Evolutionary conservation across 805 yeast species (phyloP).

Genomic region (Cyberlindnera maclurae): DNA sequence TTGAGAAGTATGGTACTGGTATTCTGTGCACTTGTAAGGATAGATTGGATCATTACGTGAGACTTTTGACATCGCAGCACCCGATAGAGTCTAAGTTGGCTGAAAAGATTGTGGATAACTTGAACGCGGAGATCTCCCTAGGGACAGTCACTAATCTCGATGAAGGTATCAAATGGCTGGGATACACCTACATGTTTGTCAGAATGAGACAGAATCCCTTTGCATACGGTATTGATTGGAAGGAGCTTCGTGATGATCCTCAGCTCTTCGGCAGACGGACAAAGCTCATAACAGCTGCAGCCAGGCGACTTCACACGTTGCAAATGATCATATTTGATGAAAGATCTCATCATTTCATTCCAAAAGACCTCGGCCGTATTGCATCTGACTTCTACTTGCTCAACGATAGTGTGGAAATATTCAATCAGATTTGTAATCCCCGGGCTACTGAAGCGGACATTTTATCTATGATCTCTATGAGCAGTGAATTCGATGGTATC

Average conservation of each 20-base stretch:
- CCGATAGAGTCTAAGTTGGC: slow-evolving; percentile 87
- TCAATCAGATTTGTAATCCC: slow-evolving; percentile 79
- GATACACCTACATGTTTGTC: slow-evolving; percentile 90
- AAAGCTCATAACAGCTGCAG: slow-evolving; percentile 71
- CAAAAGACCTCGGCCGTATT: slow-evolving; percentile 89
- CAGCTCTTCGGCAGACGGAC: slow-evolving; percentile 65
- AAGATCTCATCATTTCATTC: slow-evolving; percentile 62
- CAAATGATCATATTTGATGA: slow-evolving; percentile 96
- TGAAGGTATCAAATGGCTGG: slow-evolving; percentile 96
- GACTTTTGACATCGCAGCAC: slow-evolving; percentile 85
- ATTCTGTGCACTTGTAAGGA: slow-evolving; percentile 80
- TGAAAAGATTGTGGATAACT: slow-evolving; percentile 76
- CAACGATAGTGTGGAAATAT: slow-evolving; percentile 80
- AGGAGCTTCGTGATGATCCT: slow-evolving; percentile 78
- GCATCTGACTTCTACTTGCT: slow-evolving; percentile 90
- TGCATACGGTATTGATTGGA: slow-evolving; percentile 86
- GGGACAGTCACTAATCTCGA: slow-evolving; percentile 94
- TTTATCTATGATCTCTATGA: slow-evolving; percentile 79
- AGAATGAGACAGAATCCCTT: slow-evolving; percentile 94
- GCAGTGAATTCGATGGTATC: slow-evolving; percentile 88
- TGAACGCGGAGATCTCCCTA: slow-evolving; percentile 92
- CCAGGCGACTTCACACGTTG: slow-evolving; percentile 70
- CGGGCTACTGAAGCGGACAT: slow-evolving; percentile 89
- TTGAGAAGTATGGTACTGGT: slow-evolving; percentile 88
- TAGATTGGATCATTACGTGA: slow-evolving; percentile 78